Evolutionary conservation across 2,329 filamentous ascomycete species (phyloP).

Genomic region (Arthrinium puccinioides): DNA sequence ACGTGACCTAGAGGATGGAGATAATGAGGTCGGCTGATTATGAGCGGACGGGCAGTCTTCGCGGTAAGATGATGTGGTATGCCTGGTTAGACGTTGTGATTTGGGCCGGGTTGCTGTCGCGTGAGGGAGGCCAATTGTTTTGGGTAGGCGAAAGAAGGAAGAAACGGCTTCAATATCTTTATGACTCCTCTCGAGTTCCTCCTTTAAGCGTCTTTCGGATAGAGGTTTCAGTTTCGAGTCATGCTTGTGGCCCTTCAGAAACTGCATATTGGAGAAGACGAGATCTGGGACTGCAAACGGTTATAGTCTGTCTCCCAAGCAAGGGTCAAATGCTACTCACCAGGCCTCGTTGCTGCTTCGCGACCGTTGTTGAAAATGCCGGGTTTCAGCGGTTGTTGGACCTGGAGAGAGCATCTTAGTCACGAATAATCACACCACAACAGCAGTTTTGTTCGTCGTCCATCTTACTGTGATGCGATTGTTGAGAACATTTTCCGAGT

Average conservation of each 20-base stretch:
- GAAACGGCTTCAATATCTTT: conserved; percentile 27
- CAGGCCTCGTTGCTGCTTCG: conserved; percentile 23
- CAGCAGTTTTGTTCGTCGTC: not conserved
- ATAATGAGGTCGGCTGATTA: not conserved
- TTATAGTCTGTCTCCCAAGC: conserved; percentile 3
- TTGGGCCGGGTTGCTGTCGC: conserved; percentile 1
- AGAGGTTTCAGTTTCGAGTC: conserved; percentile 13
- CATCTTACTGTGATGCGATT: conserved; percentile 43
- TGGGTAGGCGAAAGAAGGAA: conserved; percentile 24
- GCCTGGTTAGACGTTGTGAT: not conserved
- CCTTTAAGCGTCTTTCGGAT: conserved; percentile 12
- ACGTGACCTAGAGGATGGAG: not conserved
- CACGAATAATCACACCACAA: not conserved
- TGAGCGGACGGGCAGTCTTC: not conserved
- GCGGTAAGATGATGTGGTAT: not conserved
- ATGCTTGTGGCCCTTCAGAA: conserved; percentile 25
- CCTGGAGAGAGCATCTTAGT: conserved; percentile 12
- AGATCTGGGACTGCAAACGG: conserved; percentile 39
- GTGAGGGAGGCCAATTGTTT: conserved; percentile 3
- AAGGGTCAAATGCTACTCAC: conserved; percentile 19
- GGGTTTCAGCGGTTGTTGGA: conserved; percentile 23
- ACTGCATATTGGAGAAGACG: conserved; percentile 43
- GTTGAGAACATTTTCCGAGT: conserved; percentile 43
- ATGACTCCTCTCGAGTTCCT: conserved; percentile 18
- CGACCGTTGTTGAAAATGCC: conserved; percentile 39